phyloP scores from a whole-genome alignment of 1,284 basidiomycete genomes.

The Papiliotrema nemorosa region DNA sequence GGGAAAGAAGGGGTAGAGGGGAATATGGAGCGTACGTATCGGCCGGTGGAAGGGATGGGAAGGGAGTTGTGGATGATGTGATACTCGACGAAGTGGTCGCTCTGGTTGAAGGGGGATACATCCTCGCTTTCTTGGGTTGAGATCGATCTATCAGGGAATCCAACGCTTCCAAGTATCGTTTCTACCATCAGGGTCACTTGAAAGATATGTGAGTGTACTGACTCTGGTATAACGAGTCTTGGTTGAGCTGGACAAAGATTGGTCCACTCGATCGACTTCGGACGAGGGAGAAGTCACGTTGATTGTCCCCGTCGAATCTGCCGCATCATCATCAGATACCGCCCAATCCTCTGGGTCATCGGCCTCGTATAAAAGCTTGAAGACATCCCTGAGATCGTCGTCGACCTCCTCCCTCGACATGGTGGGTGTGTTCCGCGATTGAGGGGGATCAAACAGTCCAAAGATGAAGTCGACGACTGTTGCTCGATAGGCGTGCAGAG shows the following conservation, averaged over 20 bases:
- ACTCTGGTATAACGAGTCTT: slow-evolving; percentile 7
- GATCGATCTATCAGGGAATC: slow-evolving; percentile 13
- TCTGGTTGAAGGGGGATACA: slow-evolving; percentile 12
- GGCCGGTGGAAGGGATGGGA: slow-evolving; percentile 15
- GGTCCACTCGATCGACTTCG: slow-evolving; percentile 19
- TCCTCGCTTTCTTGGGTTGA: slow-evolving; percentile 9
- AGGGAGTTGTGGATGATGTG: slow-evolving; percentile 24
- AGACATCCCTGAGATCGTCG: slow-evolving; percentile 29
- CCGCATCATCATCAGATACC: slow-evolving; percentile 5
- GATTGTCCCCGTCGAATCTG: not conserved
- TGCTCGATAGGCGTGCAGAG: no score
- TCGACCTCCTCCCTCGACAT: slow-evolving; percentile 5
- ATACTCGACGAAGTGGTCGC: slow-evolving; percentile 5
- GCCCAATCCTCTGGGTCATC: slow-evolving; percentile 16
- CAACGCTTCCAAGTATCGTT: slow-evolving; percentile 19
- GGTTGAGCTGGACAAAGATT: slow-evolving; percentile 1
- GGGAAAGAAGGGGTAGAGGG: slow-evolving; percentile 29
- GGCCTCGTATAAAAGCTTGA: slow-evolving; percentile 22
- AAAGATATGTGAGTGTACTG: not conserved
- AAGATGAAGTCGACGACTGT: no score
- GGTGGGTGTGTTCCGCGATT: not conserved
- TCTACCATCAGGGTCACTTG: slow-evolving; percentile 3
- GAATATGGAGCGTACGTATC: slow-evolving; percentile 33
- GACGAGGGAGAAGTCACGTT: not conserved
- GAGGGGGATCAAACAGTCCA: not conserved